A percentile compares a stretch with the other conserved stretches of the same genome.
Conservation (phyloP, 768 basidiomycete species). For the Hysterangium stoloniferum region DNA sequence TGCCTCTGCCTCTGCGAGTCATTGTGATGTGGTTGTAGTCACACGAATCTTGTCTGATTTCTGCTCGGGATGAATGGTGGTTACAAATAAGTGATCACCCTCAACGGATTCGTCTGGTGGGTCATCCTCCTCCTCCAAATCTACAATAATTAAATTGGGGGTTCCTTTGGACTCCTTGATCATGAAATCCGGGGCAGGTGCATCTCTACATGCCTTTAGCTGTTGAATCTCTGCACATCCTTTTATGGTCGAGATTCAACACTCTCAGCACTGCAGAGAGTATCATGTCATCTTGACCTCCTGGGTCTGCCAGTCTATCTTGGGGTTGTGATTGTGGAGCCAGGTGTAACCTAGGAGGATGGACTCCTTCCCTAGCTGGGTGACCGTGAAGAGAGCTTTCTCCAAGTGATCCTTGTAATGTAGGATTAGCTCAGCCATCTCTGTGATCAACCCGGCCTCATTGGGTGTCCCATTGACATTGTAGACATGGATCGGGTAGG, state of each 20-base stretch:
- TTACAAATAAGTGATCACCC: too few relatives aligned
- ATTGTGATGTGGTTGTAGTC: too few relatives aligned
- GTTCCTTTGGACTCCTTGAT: too few relatives aligned
- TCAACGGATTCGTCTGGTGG: too few relatives aligned
- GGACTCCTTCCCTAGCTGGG: background rate
- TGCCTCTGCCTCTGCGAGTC: too few relatives aligned
- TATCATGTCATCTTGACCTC: background rate
- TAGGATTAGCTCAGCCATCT: background rate
- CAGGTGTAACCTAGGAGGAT: slow-evolving; percentile 2
- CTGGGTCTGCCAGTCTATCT: background rate
- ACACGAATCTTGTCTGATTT: too few relatives aligned
- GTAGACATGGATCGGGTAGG: background rate
- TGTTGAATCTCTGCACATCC: background rate
- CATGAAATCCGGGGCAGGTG: too few relatives aligned
- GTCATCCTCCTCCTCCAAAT: too few relatives aligned
- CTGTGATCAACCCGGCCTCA: background rate
- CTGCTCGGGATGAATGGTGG: too few relatives aligned
- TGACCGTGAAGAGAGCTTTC: background rate
- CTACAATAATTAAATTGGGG: too few relatives aligned
- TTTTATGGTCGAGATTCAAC: background rate
- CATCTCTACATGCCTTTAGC: too few relatives aligned
- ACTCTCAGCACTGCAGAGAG: background rate
- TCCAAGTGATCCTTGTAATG: background rate
- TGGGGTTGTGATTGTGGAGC: background rate
- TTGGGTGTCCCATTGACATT: slow-evolving; percentile 2